Evolutionary conservation across 2,329 filamentous ascomycete species (phyloP), one percentile per base, ranked within the genome.

Genomic region (Fusarium multiceps): DNA sequence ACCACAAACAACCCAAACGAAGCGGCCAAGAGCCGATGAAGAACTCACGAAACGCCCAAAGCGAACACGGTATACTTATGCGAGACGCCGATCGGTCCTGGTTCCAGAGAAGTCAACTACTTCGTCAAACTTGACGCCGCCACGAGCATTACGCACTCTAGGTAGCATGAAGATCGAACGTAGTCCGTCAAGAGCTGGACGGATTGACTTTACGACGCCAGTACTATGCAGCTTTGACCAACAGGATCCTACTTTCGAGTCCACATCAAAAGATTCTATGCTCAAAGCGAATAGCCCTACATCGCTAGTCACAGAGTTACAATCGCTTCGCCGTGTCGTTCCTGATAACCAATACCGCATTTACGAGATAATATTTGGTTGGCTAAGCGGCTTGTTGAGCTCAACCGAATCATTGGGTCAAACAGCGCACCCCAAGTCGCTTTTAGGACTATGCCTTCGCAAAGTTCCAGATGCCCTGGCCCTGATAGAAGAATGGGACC

Each of bases 391-490:
- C 12, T 41, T 81, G 7, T 58, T 81, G 40, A 73, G 66, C 23
- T 72, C 74, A 10, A 80, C 78, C 10, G 59, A 71, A 11, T 46
- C 68, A 4, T 54, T 66, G 6, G 55, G 47, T 4, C 55, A 72
- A 23, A 66, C 75, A 21, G 42, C 71, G 12, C 72, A 74, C 18
- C 66, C 67, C 8, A 80, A 79, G 49, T 80, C 80, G 12, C 70
- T 81, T 6, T 60, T 81, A 11, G 75, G 73, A n/a, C 78, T 81
- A 74, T 81, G 80, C 41, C 65, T 81, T 37, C 80, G 78, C 16
- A 75, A 69, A 56, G 56, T 79, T 14, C 76, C 78, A 5, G 69
- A 68, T 11, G 76, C 75, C 23, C 47, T 80, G 27, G 72, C 75
- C 16, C 61, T 78, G 12, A 80, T 80, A 46, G 77, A 79, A 46